These are phyloP conservation scores for Setaria viridis DNA, from an alignment of 202 grass and related monocot species.

Conservation along the genomic window DNA sequence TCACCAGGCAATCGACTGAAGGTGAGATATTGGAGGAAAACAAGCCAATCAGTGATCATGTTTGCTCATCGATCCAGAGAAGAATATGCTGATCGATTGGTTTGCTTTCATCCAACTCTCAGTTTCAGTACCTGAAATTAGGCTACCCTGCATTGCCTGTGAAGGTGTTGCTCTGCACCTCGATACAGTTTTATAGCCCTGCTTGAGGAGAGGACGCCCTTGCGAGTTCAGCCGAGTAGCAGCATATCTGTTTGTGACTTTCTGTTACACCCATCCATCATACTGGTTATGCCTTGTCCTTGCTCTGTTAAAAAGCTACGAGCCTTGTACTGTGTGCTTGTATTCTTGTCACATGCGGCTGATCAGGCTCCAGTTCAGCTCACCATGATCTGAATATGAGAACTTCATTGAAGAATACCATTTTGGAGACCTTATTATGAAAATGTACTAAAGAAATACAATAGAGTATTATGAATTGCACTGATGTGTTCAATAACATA, in stretches of 20 bases:
- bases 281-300: not conserved
- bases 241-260: not conserved
- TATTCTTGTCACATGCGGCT: not conserved
- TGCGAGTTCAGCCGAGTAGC: not conserved
- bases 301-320: not conserved
- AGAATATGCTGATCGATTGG: not conserved
- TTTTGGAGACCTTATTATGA: too few species aligned
- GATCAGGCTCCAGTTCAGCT: not conserved
- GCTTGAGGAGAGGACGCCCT: not conserved
- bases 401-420: too few species aligned
- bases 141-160: not conserved
- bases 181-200: not conserved
- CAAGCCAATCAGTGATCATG: not conserved
- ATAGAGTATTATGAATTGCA: too few species aligned
- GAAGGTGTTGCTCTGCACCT: not conserved
- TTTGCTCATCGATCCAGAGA: not conserved
- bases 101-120: constrained; percentile 57
- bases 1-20: constrained; percentile 30
- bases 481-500: too few species aligned
- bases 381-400: too few species aligned
- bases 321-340: not conserved
- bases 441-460: too few species aligned
- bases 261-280: not conserved
- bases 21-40: constrained; percentile 46
- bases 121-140: constrained; percentile 20